A percentile compares a stretch with the other conserved stretches of the same genome.
Conservation (phyloP, 2,329 filamentous ascomycete genomes). For the Aspergillus ochraceus region DNA sequence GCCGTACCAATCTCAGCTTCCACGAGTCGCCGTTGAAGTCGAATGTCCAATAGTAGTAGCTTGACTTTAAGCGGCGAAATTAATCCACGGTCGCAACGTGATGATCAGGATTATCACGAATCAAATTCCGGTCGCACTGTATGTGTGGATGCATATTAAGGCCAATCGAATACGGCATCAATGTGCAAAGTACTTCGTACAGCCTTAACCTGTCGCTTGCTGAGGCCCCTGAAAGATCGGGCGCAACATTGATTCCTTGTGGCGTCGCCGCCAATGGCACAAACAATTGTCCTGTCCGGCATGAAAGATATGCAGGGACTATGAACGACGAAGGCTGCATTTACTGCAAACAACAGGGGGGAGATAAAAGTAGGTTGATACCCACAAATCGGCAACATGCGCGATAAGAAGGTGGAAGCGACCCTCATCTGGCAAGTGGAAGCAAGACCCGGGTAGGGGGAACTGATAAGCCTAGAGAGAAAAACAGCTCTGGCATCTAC, state of each 20-base stretch:
- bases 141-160: not conserved
- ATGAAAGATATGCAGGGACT: not conserved
- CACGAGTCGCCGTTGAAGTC: not conserved
- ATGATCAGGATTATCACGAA: not conserved
- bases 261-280: not conserved
- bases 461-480: not conserved
- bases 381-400: not conserved
- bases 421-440: no score
- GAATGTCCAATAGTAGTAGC: not conserved
- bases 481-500: conserved; percentile 6
- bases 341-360: not conserved
- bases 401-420: not conserved
- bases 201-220: not conserved
- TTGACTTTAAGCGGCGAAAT: not conserved
- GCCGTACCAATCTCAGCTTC: not conserved
- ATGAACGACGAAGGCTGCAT: not conserved
- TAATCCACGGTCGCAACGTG: not conserved
- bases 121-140: not conserved
- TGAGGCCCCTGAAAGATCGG: not conserved
- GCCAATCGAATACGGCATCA: not conserved
- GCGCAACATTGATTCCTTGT: not conserved
- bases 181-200: not conserved
- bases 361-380: not conserved
- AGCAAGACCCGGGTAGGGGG: not conserved
- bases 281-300: not conserved